These are phyloP conservation scores for Trifolium dubium DNA, from an alignment of 306 rosid species.

Conservation along the genomic window DNA sequence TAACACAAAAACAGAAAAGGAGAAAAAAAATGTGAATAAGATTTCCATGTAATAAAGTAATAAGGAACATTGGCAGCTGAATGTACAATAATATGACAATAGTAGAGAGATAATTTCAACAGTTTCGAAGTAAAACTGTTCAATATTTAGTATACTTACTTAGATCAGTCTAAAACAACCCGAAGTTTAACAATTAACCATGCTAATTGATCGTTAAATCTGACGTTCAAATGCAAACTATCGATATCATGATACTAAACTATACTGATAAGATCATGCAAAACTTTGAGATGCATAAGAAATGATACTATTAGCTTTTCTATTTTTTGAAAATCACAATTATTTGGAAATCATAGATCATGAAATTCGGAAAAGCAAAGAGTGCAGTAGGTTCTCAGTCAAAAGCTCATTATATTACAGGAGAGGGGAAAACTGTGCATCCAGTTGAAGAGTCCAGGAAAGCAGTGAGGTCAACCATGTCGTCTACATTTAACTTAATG, in stretches of 20 bases:
- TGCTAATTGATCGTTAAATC: neutral
- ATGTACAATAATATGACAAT: neutral
- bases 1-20: slow-evolving; percentile 14
- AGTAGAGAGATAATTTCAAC: neutral
- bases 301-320: neutral
- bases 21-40: neutral
- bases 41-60: slow-evolving; percentile 6
- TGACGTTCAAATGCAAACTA: neutral
- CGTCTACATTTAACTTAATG: slow-evolving; percentile 65
- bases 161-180: slow-evolving; percentile 1
- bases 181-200: slow-evolving; percentile 11
- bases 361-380: slow-evolving; percentile 21
- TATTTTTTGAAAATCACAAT: neutral
- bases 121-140: neutral
- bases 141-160: neutral
- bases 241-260: neutral
- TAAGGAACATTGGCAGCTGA: slow-evolving; percentile 17
- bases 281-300: slow-evolving; percentile 1
- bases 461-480: slow-evolving; percentile 86
- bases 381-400: slow-evolving; percentile 7
- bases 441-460: slow-evolving; percentile 80
- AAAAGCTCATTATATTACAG: slow-evolving; percentile 51
- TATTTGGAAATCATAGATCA: slow-evolving; percentile 3
- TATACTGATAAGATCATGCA: slow-evolving; percentile 1
- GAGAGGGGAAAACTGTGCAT: slow-evolving; percentile 75